Conservation (phyloP, 345 rosid species). For the Citrus medica region DNA sequence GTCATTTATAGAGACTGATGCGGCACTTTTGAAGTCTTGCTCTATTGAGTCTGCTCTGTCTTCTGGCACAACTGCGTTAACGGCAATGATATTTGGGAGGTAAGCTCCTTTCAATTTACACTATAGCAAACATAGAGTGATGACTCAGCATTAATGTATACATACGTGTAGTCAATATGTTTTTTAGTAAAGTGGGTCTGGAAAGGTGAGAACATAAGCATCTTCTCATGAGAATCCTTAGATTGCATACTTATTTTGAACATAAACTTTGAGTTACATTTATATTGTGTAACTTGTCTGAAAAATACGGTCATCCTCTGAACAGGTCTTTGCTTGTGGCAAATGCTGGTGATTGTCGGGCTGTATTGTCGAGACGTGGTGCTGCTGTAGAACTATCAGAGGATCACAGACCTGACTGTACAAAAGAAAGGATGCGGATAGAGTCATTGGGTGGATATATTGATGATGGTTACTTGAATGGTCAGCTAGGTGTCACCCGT, state of each 20-base stretch:
- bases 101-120: constrained; percentile 18
- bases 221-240: background rate
- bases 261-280: background rate
- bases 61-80: constrained; percentile 87
- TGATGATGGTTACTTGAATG: constrained; percentile 70
- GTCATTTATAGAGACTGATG: constrained; percentile 75
- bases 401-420: constrained; percentile 71
- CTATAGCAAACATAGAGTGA: background rate
- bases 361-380: constrained; percentile 70
- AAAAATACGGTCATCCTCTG: constrained; percentile 11
- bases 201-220: background rate
- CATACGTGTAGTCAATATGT: background rate
- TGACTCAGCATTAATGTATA: background rate
- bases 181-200: background rate
- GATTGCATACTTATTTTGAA: background rate
- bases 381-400: constrained; percentile 62
- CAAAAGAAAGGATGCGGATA: constrained; percentile 49
- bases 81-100: constrained; percentile 84
- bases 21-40: constrained; percentile 58
- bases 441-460: constrained; percentile 68
- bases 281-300: background rate
- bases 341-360: constrained; percentile 92
- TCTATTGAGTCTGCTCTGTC: constrained; percentile 42
- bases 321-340: constrained; percentile 76
- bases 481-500: constrained; percentile 65